Base-by-base conservation (phyloP, 768 basidiomycete genomes). In the Lactarius quietus region DNA sequence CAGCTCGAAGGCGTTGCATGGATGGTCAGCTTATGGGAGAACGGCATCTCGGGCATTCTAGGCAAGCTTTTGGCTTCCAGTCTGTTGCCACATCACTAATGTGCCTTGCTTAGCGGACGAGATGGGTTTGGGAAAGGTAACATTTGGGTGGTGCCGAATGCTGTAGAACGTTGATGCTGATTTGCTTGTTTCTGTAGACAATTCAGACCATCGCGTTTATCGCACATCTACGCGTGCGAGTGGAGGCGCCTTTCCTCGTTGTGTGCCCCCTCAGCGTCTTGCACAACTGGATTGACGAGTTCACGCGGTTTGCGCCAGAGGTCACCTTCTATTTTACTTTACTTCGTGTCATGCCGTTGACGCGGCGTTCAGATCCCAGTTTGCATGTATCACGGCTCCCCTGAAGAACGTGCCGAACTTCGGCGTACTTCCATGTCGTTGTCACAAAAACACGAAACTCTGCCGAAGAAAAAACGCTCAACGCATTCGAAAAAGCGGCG, bases 1-100 rank as follows among this genome's bases (percentile, higher is more conserved):
- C 96, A 99, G 73, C 83, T 98, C 2, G 92, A 95, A 58, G 96
- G 96, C 0, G 83, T 97, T 18, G 91, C 95, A 67, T 98, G 96
- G 96, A 91, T 97, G 91, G 88, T 90, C 1, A 87, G 87, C 14
- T 76, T 97, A 18, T 88, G 93, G 73, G 84, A 90, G 75, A 94
- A 93, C 70, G 91, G 91, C 0, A 88, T 92, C 26, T 87, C 86
- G 0, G 91, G 91, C 0, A 92, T 92, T 64, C 70, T 92, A 45
- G 89, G 88, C 89, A 65, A 39, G 83, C 17, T 2, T 29, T 28
- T 8, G 7, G 6, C 14, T 3, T 12, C 12, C 41, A 2, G 14
- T 35, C 10, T 60, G 15, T 53, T 57, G n/a, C 15, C 6, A 28
- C 41, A 29, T 62, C 10, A 28, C 39, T 26, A 28, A 20, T 57